Evolutionary conservation across 345 rosid genomes (phyloP).

Genomic region (Eucalyptus lansdowneana): DNA sequence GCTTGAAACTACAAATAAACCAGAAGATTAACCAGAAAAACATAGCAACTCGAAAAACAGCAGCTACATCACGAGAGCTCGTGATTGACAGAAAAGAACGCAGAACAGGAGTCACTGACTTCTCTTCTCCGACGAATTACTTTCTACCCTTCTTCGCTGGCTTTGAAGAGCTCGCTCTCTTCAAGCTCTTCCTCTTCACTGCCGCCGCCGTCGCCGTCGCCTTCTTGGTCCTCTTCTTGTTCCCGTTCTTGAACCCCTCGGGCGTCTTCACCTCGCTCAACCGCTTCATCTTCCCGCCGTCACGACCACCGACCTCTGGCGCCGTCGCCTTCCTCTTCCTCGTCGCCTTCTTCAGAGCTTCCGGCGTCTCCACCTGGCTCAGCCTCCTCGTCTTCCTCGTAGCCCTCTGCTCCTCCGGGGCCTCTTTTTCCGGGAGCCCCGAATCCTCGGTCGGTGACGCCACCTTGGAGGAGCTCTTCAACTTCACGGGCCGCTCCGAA

Average conservation of each 20-base stretch:
- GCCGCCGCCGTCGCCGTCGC: neutral
- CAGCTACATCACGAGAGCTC: neutral
- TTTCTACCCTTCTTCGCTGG: neutral
- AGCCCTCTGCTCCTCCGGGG: neutral
- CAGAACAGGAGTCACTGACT: neutral
- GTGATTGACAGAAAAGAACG: neutral
- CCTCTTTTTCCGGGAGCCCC: neutral
- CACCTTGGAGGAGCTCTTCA: neutral
- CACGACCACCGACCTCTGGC: neutral
- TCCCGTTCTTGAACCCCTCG: neutral
- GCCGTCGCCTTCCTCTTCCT: neutral
- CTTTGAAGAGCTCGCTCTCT: neutral
- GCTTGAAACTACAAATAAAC: neutral
- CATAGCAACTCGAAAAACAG: neutral
- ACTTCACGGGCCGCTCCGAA: neutral
- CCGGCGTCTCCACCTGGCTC: slow-evolving; percentile 25
- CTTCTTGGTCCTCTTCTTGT: neutral
- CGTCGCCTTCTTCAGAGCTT: slow-evolving; percentile 3
- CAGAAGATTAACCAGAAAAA: neutral
- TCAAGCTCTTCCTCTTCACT: neutral
- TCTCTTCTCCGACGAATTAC: neutral
- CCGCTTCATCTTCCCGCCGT: neutral
- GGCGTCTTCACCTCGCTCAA: slow-evolving; percentile 20
- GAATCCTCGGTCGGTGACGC: neutral
- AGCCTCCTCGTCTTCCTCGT: slow-evolving; percentile 15